Evolutionary conservation across 1,284 basidiomycete genomes (phyloP), one percentile per base, ranked within the genome.

Genomic region (Athelia psychrophila): DNA sequence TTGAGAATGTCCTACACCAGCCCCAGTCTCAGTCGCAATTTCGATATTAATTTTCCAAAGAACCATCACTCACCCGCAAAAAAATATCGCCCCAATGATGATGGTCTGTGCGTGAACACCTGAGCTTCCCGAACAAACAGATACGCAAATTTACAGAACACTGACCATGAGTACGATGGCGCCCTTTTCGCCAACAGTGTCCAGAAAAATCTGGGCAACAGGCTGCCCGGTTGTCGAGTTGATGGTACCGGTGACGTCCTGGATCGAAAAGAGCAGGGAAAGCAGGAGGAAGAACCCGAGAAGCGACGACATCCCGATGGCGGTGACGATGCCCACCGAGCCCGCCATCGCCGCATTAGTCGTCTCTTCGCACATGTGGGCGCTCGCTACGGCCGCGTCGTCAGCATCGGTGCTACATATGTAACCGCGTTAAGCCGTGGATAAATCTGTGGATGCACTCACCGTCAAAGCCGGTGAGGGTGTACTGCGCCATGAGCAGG

Each of bases 311-410:
- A 86, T 83, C n/a, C 81, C 83, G 53, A 90, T 86, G n/a, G 84
- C 77, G 76, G 80, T 85, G 42, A 87, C 62, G 52, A 88, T 87
- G 2, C 84, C 84, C 20, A 84, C 75, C 23, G 80, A 75, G 1
- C 84, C 85, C 12, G 83, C 75, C 77, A 83, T 79, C 6, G 84
- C 83, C 15, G 88, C 86, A 61, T 90, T 86, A 47, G 72, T 79
- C 0, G 88, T 91, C 65, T 91, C 88, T 67, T 91, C 88, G 0
- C 85, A 84, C 85, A 90, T 85, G 82, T 88, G 60, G 10, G 23
- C 50, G 46, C 25, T 46, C 16, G 38, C 20, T 30, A 30, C 27
- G 6, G 13, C 13, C 27, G 27, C 5, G 5, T 30, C 27, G 13
- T 13, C 6, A 5, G 5, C 27, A 30, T 30, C 27, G 13, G 27